Conservation (phyloP, 495 filamentous ascomycete species). For the Pseudevernia furfuracea region DNA sequence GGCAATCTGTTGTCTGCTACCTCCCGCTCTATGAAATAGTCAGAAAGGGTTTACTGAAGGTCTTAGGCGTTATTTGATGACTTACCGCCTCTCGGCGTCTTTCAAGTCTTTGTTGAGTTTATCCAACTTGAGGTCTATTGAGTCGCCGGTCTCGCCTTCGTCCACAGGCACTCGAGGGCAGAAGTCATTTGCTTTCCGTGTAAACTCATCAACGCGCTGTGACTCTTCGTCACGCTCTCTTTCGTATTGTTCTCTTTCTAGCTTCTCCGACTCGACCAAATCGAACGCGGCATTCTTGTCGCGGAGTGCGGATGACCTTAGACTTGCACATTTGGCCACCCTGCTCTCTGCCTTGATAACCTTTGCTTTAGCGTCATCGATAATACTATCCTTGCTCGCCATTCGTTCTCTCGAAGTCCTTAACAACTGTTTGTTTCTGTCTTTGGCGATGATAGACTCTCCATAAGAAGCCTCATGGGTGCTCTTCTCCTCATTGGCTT, state of each 20-base stretch:
- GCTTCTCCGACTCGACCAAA: slow-evolving; percentile 41
- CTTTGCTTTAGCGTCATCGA: slow-evolving; percentile 37
- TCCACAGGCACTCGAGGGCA: slow-evolving; percentile 58
- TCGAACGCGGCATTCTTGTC: slow-evolving; percentile 61
- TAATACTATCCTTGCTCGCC: slow-evolving; percentile 33
- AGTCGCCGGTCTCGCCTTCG: slow-evolving; percentile 54
- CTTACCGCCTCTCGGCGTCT: slow-evolving; percentile 43
- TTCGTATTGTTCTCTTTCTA: slow-evolving; percentile 40
- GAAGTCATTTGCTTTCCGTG: slow-evolving; percentile 48
- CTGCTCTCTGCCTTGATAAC: slow-evolving; percentile 54
- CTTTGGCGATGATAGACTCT: slow-evolving; percentile 47
- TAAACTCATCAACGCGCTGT: slow-evolving; percentile 46
- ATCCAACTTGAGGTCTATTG: slow-evolving; percentile 56
- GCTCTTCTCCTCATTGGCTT: slow-evolving; percentile 44
- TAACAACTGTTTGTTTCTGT: slow-evolving; percentile 39
- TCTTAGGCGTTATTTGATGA: slow-evolving; percentile 19
- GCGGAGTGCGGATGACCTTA: slow-evolving; percentile 46
- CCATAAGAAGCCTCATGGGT: slow-evolving; percentile 42
- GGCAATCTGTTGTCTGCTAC: slow-evolving; percentile 57
- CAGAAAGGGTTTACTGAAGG: slow-evolving; percentile 23
- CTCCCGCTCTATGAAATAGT: slow-evolving; percentile 49
- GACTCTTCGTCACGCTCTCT: slow-evolving; percentile 40
- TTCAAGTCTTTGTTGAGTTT: slow-evolving; percentile 50
- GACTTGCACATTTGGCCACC: slow-evolving; percentile 39
- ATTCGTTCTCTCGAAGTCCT: slow-evolving; percentile 38